Conservation (phyloP, 352 stramenopile species). For the Phytopythium mirpurense region DNA sequence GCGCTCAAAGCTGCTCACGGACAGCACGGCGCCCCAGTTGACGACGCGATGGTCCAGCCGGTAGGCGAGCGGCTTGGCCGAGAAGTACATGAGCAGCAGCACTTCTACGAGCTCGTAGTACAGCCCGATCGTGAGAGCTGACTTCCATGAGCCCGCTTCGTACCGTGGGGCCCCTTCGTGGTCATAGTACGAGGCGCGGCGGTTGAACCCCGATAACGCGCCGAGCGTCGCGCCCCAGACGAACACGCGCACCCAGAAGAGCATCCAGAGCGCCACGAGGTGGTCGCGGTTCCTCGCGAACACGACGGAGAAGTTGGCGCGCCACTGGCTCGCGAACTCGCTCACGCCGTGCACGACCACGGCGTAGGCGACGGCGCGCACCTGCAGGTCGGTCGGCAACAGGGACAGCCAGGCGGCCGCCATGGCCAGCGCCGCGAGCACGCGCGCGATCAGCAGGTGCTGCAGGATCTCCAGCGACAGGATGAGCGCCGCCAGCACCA, state of each 20-base stretch:
- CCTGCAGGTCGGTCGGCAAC: constrained; percentile 27
- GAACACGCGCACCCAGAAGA: constrained; percentile 61
- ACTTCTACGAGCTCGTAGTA: constrained; percentile 53
- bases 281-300: constrained; percentile 24
- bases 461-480: constrained; percentile 68
- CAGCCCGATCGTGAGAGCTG: constrained; percentile 1
- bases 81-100: constrained; percentile 54
- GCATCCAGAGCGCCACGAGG: constrained; percentile 36
- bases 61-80: constrained; percentile 33
- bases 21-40: constrained; percentile 27
- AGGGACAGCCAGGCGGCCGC: constrained; percentile 27
- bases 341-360: constrained; percentile 33
- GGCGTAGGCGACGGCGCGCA: constrained; percentile 40
- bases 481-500: constrained; percentile 36
- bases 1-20: constrained; percentile 25
- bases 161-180: not conserved
- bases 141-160: not conserved
- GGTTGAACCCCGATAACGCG: constrained; percentile 6
- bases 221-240: constrained; percentile 51
- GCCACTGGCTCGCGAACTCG: constrained; percentile 30
- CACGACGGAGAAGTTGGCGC: constrained; percentile 26
- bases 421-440: constrained; percentile 32
- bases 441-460: constrained; percentile 33
- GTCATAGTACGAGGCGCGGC: not conserved
- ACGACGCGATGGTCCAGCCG: constrained; percentile 29